Conservation (phyloP, 352 stramenopile species). For the Pythium guiyangense region DNA sequence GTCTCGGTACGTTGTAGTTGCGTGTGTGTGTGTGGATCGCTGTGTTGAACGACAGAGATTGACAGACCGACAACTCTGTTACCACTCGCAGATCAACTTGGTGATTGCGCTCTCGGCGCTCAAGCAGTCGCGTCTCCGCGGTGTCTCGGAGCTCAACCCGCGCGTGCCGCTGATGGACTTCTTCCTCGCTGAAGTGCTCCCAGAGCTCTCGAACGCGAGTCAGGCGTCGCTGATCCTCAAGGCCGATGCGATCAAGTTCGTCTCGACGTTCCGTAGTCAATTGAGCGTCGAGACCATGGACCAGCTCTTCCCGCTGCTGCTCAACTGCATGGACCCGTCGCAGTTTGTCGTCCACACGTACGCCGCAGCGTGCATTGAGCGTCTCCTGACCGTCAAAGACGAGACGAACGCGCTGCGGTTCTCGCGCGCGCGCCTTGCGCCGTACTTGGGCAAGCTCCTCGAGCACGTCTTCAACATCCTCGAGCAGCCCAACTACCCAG, state of each 20-base stretch:
- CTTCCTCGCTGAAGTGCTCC: slow-evolving; percentile 92
- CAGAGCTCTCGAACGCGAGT: slow-evolving; percentile 87
- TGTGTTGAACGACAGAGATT: too few species aligned
- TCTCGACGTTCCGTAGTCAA: slow-evolving; percentile 98
- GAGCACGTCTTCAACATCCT: slow-evolving; percentile 95
- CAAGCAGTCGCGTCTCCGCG: slow-evolving; percentile 89
- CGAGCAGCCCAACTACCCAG: slow-evolving; percentile 89
- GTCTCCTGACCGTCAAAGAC: slow-evolving; percentile 95
- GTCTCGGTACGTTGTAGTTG: slow-evolving; percentile 76
- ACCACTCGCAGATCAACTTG: slow-evolving; percentile 93
- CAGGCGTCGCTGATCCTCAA: slow-evolving; percentile 92
- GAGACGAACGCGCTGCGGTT: slow-evolving; percentile 55
- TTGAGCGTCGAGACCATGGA: slow-evolving; percentile 91
- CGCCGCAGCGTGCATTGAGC: slow-evolving; percentile 94
- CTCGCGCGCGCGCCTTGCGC: slow-evolving; percentile 82
- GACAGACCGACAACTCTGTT: too few species aligned
- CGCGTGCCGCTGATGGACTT: slow-evolving; percentile 97
- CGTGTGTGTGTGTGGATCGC: too few species aligned
- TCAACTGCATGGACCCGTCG: slow-evolving; percentile 77
- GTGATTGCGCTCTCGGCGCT: slow-evolving; percentile 95
- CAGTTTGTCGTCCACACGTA: slow-evolving; percentile 98
- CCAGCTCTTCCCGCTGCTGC: slow-evolving; percentile 91
- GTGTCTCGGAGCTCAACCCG: slow-evolving; percentile 94
- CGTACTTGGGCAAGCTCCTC: slow-evolving; percentile 92
- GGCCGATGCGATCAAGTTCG: slow-evolving; percentile 97